phyloP scores from a whole-genome alignment of 139 green algal genomes.

The Zygnema cylindricum region DNA sequence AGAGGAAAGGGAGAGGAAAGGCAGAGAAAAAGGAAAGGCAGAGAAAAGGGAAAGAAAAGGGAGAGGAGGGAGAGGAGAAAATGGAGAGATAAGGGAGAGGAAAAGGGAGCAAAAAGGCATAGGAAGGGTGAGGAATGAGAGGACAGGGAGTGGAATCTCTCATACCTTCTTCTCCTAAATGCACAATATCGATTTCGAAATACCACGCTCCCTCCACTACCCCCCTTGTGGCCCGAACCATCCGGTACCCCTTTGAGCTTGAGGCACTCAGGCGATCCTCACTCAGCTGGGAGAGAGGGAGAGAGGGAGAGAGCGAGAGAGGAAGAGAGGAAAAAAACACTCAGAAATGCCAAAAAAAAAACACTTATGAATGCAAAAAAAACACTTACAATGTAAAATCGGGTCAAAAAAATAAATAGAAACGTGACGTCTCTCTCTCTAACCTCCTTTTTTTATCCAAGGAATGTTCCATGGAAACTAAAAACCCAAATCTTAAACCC shows the following conservation, averaged over 20 bases:
- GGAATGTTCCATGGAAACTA: too few species aligned
- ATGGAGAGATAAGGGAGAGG: background rate
- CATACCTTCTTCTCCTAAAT: conserved; percentile 58
- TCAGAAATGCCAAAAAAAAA: too few species aligned
- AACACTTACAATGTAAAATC: too few species aligned
- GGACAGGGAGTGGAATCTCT: background rate
- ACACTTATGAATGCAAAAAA: too few species aligned
- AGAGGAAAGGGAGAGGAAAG: background rate
- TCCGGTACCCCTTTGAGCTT: conserved; percentile 63
- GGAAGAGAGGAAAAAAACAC: too few species aligned
- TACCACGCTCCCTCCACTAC: conserved; percentile 64
- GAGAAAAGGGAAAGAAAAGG: background rate
- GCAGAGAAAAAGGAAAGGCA: background rate
- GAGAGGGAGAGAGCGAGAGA: too few species aligned
- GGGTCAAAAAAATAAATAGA: too few species aligned
- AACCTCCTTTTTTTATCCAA: too few species aligned
- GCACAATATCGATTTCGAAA: conserved; percentile 62
- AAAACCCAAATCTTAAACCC: background rate
- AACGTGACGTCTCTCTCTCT: too few species aligned
- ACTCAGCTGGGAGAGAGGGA: conserved; percentile 42
- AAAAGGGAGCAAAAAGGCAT: background rate
- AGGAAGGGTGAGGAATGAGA: background rate
- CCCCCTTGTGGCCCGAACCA: conserved; percentile 55
- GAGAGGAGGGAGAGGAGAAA: background rate
- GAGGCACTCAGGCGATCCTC: conserved; percentile 53